Percentiles rank a stretch among this genome's conserved stretches.
Conservation (phyloP, 306 rosid species). For the Astragalus membranaceus region DNA sequence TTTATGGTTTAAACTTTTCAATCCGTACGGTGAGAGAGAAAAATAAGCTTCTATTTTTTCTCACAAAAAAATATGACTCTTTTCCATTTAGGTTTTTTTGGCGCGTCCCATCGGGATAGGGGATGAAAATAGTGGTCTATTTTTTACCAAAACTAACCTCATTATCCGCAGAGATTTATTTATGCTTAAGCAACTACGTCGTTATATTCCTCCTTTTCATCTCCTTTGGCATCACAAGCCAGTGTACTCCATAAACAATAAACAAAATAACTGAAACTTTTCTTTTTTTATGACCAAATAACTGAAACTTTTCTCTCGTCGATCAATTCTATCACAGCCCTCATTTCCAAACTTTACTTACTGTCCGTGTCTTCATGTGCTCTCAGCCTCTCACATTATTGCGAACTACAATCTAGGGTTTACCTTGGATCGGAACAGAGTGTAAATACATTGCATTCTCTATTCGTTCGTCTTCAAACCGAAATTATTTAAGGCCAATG, state of each 20-base stretch:
- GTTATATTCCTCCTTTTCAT: not conserved
- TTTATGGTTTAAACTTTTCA: too few relatives aligned
- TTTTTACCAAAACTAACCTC: too few relatives aligned
- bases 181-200: not conserved
- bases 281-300: too few relatives aligned
- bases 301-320: too few relatives aligned
- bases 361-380: not conserved
- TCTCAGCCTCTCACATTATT: not conserved
- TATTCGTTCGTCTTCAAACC: not conserved
- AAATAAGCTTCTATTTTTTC: too few relatives aligned
- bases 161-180: too few relatives aligned
- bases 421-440: conserved; percentile 24
- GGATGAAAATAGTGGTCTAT: too few relatives aligned
- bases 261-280: not conserved
- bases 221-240: not conserved
- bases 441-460: not conserved
- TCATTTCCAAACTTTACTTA: not conserved
- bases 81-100: too few relatives aligned
- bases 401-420: conserved; percentile 28
- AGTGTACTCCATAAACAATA: not conserved
- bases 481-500: conserved; percentile 39
- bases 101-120: too few relatives aligned
- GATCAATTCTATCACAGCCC: conserved; percentile 3
- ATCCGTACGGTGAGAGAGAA: too few relatives aligned
- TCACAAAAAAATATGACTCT: too few relatives aligned